Conservation (phyloP, 2,329 filamentous ascomycete genomes). For the Diaporthe destruens region DNA sequence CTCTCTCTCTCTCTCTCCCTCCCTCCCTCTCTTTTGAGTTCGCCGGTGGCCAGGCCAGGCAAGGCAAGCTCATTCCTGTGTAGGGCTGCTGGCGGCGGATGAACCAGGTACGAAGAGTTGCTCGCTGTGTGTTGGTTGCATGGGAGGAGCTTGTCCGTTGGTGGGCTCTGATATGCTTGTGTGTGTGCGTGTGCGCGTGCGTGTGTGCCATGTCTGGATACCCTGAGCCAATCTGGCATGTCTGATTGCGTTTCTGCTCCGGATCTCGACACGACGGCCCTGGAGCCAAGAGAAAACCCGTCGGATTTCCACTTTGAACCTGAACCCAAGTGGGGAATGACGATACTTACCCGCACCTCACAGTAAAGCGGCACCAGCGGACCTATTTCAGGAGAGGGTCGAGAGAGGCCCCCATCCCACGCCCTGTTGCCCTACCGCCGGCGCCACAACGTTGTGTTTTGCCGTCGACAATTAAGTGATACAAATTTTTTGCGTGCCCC, state of each 20-base stretch:
- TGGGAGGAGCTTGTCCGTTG: constrained; percentile 12
- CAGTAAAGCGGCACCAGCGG: constrained; percentile 37
- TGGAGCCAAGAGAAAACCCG: constrained; percentile 26
- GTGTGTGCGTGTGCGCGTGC: too few species aligned
- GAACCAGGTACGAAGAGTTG: neutral
- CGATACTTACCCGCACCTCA: constrained; percentile 40
- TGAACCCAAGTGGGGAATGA: constrained; percentile 41
- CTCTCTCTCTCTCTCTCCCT: neutral
- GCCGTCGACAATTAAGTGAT: constrained; percentile 24
- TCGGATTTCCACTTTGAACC: constrained; percentile 38
- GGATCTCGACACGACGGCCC: constrained; percentile 30
- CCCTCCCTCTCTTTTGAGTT: constrained; percentile 1
- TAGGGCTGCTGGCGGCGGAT: neutral
- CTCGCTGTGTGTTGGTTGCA: neutral
- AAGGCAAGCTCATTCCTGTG: neutral
- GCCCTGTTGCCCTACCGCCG: constrained; percentile 28
- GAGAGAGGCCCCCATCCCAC: constrained; percentile 26
- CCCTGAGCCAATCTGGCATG: constrained; percentile 16
- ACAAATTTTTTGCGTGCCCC: constrained; percentile 19
- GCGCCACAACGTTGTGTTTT: constrained; percentile 34
- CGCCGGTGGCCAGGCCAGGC: neutral
- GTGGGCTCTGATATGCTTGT: constrained; percentile 20
- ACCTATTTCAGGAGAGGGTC: constrained; percentile 37
- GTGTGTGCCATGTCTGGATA: neutral
- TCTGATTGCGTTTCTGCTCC: constrained; percentile 2